These are phyloP conservation scores for Vitis labrusca DNA, from an alignment of 164 flowering plant species.

Conservation along the genomic window DNA sequence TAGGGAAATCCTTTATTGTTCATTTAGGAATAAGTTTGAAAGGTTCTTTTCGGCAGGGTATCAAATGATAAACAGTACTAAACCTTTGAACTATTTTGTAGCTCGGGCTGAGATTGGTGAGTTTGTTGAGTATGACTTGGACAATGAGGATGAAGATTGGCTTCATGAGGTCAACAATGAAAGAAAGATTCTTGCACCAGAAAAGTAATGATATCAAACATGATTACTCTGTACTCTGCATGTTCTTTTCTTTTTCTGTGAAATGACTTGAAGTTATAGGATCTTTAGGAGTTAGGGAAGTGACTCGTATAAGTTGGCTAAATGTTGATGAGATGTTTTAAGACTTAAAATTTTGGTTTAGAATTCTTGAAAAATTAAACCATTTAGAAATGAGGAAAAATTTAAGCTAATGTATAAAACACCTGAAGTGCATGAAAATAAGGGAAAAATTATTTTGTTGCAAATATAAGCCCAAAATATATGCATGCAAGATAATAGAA, in stretches of 20 bases:
- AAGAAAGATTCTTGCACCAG: conserved; percentile 59
- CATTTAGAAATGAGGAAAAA: no score
- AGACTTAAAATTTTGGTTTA: no score
- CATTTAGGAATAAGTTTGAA: neutral
- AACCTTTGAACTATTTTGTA: conserved; percentile 26
- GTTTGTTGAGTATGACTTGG: conserved; percentile 96
- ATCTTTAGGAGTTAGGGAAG: no score
- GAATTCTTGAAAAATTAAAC: no score
- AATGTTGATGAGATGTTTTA: no score
- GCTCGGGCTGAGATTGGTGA: conserved; percentile 96
- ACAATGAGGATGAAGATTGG: conserved; percentile 99
- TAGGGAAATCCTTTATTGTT: neutral
- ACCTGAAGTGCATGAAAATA: no score
- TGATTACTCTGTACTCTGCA: neutral
- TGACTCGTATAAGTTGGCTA: no score
- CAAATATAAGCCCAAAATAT: no score
- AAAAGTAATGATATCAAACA: conserved; percentile 47
- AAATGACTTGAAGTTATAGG: no score
- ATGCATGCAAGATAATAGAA: no score
- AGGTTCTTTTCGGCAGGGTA: neutral
- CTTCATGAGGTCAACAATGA: conserved; percentile 71
- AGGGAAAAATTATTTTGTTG: no score
- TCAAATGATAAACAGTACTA: neutral
- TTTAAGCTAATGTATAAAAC: no score
- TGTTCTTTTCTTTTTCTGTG: neutral